These are phyloP conservation scores for Trichoderma breve DNA, from an alignment of 2,329 filamentous ascomycete genomes.

Conservation along the genomic window DNA sequence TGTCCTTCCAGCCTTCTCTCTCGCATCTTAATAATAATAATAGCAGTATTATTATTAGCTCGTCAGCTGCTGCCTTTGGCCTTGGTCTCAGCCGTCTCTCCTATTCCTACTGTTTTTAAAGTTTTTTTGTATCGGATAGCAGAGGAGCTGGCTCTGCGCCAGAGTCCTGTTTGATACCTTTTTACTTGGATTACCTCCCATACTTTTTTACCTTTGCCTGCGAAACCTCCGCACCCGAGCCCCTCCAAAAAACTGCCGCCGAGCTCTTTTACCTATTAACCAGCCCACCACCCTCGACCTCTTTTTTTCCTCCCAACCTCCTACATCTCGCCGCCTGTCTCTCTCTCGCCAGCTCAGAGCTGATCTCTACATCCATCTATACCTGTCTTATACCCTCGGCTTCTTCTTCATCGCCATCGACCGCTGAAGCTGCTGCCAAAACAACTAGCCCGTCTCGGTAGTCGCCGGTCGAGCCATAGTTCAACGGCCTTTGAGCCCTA, in stretches of 20 bases:
- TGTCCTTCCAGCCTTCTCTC: constrained; percentile 4
- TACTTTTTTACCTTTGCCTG: not conserved
- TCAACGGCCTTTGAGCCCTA: not conserved
- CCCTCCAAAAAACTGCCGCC: constrained; percentile 16
- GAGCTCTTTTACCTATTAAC: not conserved
- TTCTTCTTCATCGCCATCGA: not conserved
- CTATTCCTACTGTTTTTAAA: not conserved
- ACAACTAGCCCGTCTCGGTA: constrained; percentile 11
- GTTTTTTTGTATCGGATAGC: not conserved
- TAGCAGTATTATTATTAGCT: constrained; percentile 8
- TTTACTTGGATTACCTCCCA: not conserved
- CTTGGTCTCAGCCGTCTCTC: not conserved
- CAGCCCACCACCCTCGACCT: constrained; percentile 2
- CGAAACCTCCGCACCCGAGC: constrained; percentile 7
- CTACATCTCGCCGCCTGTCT: not conserved
- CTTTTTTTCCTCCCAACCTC: not conserved
- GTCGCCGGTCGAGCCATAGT: constrained; percentile 18
- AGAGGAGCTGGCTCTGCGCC: constrained; percentile 21
- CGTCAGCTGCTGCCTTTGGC: constrained; percentile 3
- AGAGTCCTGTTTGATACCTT: constrained; percentile 12
- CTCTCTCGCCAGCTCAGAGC: not conserved
- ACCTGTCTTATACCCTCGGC: not conserved
- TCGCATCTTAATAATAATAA: constrained; percentile 7
- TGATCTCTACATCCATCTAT: not conserved
- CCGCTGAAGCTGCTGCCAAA: not conserved